Evolutionary conservation across 2,329 filamentous ascomycete genomes (phyloP).

Genomic region (Alternaria incomplexa): DNA sequence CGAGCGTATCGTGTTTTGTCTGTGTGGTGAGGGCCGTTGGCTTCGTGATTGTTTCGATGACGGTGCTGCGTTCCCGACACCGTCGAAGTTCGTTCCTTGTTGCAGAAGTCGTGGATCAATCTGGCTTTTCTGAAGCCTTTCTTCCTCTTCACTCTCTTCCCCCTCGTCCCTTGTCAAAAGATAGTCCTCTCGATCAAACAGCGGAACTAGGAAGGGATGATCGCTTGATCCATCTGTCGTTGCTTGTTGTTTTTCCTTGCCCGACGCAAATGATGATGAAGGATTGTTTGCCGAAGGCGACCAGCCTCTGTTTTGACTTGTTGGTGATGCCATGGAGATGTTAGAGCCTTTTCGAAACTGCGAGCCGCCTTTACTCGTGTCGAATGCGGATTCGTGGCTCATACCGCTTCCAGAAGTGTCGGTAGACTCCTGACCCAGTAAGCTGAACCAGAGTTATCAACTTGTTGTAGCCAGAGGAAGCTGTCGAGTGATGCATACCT

Average conservation of each 20-base stretch:
- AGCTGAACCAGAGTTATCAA: constrained; percentile 23
- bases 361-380: constrained; percentile 3
- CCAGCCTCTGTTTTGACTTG: constrained; percentile 13
- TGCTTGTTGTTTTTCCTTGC: constrained; percentile 15
- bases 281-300: constrained; percentile 1
- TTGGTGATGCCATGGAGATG: constrained; percentile 14
- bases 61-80: background rate
- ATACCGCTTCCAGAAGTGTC: constrained; percentile 18
- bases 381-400: constrained; percentile 18
- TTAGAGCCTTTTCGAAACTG: constrained; percentile 12
- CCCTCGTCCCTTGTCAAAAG: constrained; percentile 20
- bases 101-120: constrained; percentile 21
- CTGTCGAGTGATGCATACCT: constrained; percentile 20
- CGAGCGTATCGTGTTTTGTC: constrained; percentile 10
- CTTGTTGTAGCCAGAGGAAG: constrained; percentile 7
- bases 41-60: constrained; percentile 17
- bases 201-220: constrained; percentile 16
- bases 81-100: constrained; percentile 5
- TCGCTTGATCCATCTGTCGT: background rate
- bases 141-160: constrained; percentile 13
- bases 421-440: constrained; percentile 25
- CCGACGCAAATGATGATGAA: constrained; percentile 5
- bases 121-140: constrained; percentile 4
- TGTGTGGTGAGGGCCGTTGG: constrained; percentile 7
- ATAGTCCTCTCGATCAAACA: constrained; percentile 31